Conservation (phyloP, 2,329 filamentous ascomycete species). For the Seiridium unicorne region DNA sequence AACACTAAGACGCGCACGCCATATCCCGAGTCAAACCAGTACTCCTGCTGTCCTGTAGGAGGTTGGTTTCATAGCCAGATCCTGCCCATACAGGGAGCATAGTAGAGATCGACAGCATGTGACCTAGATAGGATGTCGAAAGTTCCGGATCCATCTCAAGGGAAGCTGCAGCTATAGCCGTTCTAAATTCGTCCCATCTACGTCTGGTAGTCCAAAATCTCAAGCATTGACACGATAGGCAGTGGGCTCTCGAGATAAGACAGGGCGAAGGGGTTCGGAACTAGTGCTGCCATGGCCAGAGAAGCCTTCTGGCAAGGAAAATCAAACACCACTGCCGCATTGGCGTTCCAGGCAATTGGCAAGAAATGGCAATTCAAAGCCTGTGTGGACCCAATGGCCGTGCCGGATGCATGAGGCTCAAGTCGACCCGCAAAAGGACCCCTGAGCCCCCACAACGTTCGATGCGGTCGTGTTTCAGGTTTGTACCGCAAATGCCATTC, state of each 20-base stretch:
- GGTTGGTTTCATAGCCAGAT: conserved; percentile 3
- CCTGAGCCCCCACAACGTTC: not conserved
- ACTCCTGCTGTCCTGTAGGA: conserved; percentile 1
- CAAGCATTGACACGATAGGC: not conserved
- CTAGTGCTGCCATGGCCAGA: not conserved
- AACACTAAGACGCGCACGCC: not conserved
- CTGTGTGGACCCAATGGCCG: not conserved
- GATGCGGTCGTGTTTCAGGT: conserved; percentile 4
- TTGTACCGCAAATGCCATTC: not conserved
- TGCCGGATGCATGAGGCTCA: conserved; percentile 4
- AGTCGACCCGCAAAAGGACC: not conserved
- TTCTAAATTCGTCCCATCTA: not conserved
- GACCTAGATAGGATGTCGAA: not conserved
- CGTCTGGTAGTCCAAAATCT: not conserved
- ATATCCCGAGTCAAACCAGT: not conserved
- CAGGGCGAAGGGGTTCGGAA: not conserved
- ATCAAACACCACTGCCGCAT: conserved; percentile 13
- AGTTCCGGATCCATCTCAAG: not conserved
- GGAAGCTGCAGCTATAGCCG: not conserved
- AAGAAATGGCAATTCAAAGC: not conserved
- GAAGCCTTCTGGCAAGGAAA: conserved; percentile 7
- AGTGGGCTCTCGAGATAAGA: not conserved
- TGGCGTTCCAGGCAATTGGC: conserved; percentile 8
- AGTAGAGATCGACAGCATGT: not conserved
- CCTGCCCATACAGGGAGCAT: not conserved